Percentiles rank a stretch among this genome's conserved stretches.
These are phyloP conservation scores for Pezicula neosporulosa DNA, from an alignment of 2,329 filamentous ascomycete species.

Conservation along the genomic window DNA sequence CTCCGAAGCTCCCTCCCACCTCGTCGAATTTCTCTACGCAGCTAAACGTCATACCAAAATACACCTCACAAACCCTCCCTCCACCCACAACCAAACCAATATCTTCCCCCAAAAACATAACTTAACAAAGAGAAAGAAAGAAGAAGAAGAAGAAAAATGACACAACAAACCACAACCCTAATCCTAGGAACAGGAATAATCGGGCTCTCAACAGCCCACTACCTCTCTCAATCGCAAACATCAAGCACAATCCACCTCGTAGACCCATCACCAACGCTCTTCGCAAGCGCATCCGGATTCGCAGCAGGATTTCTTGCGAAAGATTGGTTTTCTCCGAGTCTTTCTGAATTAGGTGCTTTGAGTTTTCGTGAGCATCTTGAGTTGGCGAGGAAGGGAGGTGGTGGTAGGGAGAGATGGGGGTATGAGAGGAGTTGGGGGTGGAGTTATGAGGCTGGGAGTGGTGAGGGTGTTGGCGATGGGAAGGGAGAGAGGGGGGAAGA, in stretches of 20 bases:
- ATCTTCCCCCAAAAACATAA: no score
- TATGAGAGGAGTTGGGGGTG: constrained; percentile 57
- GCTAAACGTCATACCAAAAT: no score
- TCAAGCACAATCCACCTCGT: constrained; percentile 51
- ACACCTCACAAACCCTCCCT: no score
- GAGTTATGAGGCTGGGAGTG: constrained; percentile 36
- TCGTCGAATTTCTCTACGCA: no score
- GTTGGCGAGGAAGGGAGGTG: constrained; percentile 12
- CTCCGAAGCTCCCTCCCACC: no score
- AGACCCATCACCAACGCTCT: constrained; percentile 56
- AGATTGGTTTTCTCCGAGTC: constrained; percentile 65
- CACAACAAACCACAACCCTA: constrained; percentile 39
- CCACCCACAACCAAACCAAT: no score
- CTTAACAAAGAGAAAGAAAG: no score
- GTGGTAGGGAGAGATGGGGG: constrained; percentile 44
- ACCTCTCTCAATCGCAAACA: constrained; percentile 50
- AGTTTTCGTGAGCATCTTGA: constrained; percentile 63
- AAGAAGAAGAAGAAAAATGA: no score
- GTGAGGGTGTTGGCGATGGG: constrained; percentile 18
- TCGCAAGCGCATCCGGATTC: constrained; percentile 70
- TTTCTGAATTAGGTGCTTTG: constrained; percentile 57
- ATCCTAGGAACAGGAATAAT: constrained; percentile 71
- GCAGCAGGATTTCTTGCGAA: constrained; percentile 71
- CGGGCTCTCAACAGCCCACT: constrained; percentile 68
- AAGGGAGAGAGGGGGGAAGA: constrained; percentile 49